Evolutionary conservation across 2,329 filamentous ascomycete species (phyloP), one percentile per base, ranked within the genome.

Genomic region (Rugonectria rugulosa): DNA sequence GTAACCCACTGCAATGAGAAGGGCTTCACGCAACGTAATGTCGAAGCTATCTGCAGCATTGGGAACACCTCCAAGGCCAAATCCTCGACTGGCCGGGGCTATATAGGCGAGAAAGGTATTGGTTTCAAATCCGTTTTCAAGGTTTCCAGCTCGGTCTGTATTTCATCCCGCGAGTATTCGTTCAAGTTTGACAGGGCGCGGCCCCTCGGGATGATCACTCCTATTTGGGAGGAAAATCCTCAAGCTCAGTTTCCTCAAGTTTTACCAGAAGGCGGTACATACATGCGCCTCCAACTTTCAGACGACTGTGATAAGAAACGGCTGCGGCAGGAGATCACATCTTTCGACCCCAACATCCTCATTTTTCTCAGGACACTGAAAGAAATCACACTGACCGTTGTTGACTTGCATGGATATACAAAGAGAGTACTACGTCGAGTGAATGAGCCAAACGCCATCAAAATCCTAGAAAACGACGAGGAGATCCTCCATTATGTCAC

Each of bases 41-140:
- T 34, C 5, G 31, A 34, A 15, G 31, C 31, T 15, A 34, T 34
- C 12, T 34, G 31, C 31, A 34, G n/a, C 7, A 15, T 34, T 4
- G 31, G 31, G 9, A 4, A 12, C 6, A 34, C 14, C 12, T n/a
- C 31, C 31, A 34, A 34, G 31, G 14, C 31, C 31, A 15, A 15
- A 8, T 34, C 31, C n/a, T 12, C 31, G 14, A 7, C 8, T 15
- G n/a, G 4, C 11, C 26, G 26, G 26, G 26, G n/a, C 34, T 37
- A 37, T 37, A 41, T 24, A 12, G 37, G 37, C 37, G 37, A 41
- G 37, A 41, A 41, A 21, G 37, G 37, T 21, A 41, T 41, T 21
- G 37, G 37, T 9, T 41, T 41, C 37, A 41, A 41, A 21, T 41
- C 37, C 14, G 19, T 41, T 24, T 34, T 34, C 31, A 12, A 15